phyloP scores from a whole-genome alignment of 176 grass and related monocot species.

The Paspalum notatum region DNA sequence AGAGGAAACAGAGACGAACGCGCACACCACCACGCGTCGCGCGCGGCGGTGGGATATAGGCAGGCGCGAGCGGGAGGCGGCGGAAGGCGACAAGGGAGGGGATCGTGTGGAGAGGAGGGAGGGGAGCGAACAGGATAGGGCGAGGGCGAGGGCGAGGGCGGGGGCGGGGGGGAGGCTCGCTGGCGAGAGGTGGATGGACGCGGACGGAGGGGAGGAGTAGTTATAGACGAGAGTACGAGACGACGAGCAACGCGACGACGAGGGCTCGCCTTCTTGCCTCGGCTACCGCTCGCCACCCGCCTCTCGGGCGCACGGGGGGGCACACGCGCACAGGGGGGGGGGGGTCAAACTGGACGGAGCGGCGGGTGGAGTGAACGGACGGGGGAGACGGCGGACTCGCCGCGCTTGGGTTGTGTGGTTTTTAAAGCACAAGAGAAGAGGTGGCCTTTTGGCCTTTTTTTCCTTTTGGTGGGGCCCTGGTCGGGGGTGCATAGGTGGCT shows the following conservation, averaged over 20 bases:
- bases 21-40: conserved; percentile 3
- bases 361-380: neutral
- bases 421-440: neutral
- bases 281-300: neutral
- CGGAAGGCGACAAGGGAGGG: conserved; percentile 45
- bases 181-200: neutral
- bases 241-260: conserved; percentile 38
- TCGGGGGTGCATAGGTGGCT: neutral
- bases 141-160: neutral
- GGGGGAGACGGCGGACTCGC: neutral
- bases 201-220: neutral
- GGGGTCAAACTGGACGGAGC: neutral
- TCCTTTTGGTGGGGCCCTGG: conserved; percentile 19
- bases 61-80: neutral
- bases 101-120: conserved; percentile 61
- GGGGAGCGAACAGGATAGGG: conserved; percentile 44
- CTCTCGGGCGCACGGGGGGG: conserved; percentile 40
- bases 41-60: conserved; percentile 15
- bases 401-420: conserved; percentile 28
- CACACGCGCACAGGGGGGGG: neutral
- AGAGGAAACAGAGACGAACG: neutral
- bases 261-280: neutral
- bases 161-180: too few relatives aligned
- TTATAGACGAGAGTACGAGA: conserved; percentile 40
- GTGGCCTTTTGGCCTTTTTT: conserved; percentile 28